Evolutionary conservation across 371 early-diverging fungal genomes (phyloP), one percentile per base, ranked within the genome.

Genomic region (Mucor velutinosus): DNA sequence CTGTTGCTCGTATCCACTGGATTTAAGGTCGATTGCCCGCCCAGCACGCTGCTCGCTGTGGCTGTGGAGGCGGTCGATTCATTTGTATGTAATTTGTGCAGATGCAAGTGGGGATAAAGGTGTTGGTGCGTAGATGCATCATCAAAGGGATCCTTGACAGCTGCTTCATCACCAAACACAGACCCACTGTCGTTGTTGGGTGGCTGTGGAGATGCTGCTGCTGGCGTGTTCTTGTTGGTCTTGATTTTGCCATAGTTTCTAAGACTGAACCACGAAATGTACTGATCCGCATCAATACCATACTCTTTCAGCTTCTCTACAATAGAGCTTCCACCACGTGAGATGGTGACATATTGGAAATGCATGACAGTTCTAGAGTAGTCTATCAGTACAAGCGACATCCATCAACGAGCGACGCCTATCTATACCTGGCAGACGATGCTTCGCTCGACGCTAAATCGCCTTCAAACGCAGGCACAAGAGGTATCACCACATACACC

Each of bases 391-490:
- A 39, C n/a, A n/a, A n/a, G n/a, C n/a, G n/a, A n/a, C n/a, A n/a
- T n/a, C n/a, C n/a, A n/a, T n/a, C n/a, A n/a, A n/a, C n/a, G n/a
- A n/a, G n/a, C n/a, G n/a, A 39, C 19, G 39, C 39, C 12, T 35
- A 39, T 39, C 23, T 3, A 56, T 73, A 81, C 80, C 92, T 84
- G 25, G 91, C 82, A 15, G 93, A 91, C 14, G 87, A 87, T 0
- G 94, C 93, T 23, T 89, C 90, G 10, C 84, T 86, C 0, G 91
- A 86, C 35, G 86, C 84, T 58, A 97, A 76, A 66, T 93, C 95
- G 51, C 90, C 92, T 67, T 93, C 92, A 73, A 97, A 97, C 14
- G 94, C 96, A 4, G 98, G 98, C 71, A 95, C 86, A 53, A 96
- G 79, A 1, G 98, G 98, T 77, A 97, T 92, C 4, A 96, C 67